phyloP scores from a whole-genome alignment of 2,329 filamentous ascomycete genomes.

The Talaromyces sp. region DNA sequence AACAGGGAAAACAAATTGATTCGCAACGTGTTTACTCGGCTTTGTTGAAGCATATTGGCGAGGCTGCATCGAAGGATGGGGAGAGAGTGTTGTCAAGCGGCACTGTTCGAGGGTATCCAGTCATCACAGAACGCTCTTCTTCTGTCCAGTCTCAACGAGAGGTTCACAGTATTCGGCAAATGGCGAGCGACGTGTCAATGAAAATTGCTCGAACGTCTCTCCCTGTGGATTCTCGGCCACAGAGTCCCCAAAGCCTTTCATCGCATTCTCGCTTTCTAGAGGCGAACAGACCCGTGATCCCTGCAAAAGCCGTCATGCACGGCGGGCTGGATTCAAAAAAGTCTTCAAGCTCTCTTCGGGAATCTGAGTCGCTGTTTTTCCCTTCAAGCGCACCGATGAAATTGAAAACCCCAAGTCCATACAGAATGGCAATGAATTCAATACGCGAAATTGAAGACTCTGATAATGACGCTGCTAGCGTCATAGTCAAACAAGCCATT shows the following conservation, averaged over 20 bases:
- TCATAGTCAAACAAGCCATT: constrained; percentile 12
- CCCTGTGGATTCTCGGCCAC: constrained; percentile 17
- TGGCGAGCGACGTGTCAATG: constrained; percentile 27
- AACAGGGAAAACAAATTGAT: constrained; percentile 23
- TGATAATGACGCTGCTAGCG: constrained; percentile 17
- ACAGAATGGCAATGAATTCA: constrained; percentile 14
- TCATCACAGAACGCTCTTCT: constrained; percentile 22
- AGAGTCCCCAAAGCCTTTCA: constrained; percentile 5
- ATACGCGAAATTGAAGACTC: constrained; percentile 12
- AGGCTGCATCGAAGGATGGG: constrained; percentile 13
- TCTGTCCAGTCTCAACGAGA: constrained; percentile 21
- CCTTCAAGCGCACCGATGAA: constrained; percentile 15
- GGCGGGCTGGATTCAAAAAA: constrained; percentile 13
- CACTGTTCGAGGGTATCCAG: constrained; percentile 25
- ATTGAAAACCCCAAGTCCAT: constrained; percentile 17
- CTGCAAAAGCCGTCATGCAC: constrained; percentile 12
- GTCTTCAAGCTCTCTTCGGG: constrained; percentile 1
- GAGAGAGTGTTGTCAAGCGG: constrained; percentile 23
- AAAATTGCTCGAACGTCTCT: constrained; percentile 25
- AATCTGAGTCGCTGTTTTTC: constrained; percentile 16
- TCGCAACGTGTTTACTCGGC: constrained; percentile 39
- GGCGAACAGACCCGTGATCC: constrained; percentile 7
- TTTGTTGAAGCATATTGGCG: constrained; percentile 36
- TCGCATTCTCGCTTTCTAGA: constrained; percentile 7
- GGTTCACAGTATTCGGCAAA: constrained; percentile 24